phyloP scores from a whole-genome alignment of 2,329 filamentous ascomycete species.

The Ophiocordyceps camponoti-floridani region DNA sequence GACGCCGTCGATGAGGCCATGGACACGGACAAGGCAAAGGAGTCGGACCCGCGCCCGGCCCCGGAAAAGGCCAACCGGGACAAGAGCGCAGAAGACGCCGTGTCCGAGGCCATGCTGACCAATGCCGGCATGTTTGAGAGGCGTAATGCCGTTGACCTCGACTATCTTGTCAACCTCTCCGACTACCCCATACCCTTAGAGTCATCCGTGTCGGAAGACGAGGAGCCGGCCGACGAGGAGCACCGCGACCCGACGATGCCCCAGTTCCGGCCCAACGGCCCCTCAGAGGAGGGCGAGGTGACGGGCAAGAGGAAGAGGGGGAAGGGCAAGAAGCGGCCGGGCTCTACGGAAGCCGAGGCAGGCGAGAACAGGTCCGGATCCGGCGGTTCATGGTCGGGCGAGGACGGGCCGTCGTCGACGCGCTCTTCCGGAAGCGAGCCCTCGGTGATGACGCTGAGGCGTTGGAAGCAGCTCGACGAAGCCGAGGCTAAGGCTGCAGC shows the following conservation, averaged over 20 bases:
- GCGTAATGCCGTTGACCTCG: slow-evolving; percentile 15
- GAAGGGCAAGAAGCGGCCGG: background rate
- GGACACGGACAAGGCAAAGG: slow-evolving; percentile 2
- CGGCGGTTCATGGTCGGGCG: background rate
- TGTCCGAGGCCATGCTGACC: slow-evolving; percentile 22
- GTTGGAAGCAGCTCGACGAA: slow-evolving; percentile 39
- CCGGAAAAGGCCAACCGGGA: slow-evolving; percentile 6
- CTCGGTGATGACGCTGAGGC: slow-evolving; percentile 16
- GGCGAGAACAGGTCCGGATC: background rate
- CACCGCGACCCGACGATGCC: slow-evolving; percentile 46
- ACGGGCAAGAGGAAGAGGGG: background rate
- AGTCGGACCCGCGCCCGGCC: background rate
- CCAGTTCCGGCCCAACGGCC: slow-evolving; percentile 45
- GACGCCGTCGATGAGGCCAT: slow-evolving; percentile 18
- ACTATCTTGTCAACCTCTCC: slow-evolving; percentile 8
- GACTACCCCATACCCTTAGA: slow-evolving; percentile 1
- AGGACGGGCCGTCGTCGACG: background rate
- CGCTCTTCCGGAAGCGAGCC: slow-evolving; percentile 6
- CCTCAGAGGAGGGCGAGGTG: background rate
- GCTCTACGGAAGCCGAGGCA: background rate
- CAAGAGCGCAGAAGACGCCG: slow-evolving; percentile 17
- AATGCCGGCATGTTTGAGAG: slow-evolving; percentile 18
- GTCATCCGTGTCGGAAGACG: slow-evolving; percentile 4
- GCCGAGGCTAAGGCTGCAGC: slow-evolving; percentile 50
- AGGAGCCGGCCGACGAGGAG: slow-evolving; percentile 6